Percentiles rank a stretch among this genome's conserved stretches.
Evolutionary conservation across 164 flowering plant species (phyloP).

Genomic region (Dillenia suffruticosa): DNA sequence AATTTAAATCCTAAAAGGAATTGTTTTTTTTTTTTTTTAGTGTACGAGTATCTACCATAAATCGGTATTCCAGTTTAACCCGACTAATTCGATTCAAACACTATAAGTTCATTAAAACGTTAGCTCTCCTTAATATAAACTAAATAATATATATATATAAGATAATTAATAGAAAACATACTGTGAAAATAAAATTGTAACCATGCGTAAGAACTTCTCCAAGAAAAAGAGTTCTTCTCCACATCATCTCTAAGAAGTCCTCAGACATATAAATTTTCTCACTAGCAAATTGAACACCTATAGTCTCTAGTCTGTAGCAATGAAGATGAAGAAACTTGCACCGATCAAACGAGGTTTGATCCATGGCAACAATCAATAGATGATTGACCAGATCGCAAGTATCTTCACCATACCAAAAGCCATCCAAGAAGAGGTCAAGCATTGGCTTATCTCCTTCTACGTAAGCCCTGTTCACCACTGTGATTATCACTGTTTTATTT

Average conservation of each 20-base stretch:
- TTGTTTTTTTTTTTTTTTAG: too few species aligned
- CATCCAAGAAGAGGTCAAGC: conserved; percentile 64
- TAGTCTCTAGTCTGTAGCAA: conserved; percentile 56
- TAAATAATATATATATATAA: too few species aligned
- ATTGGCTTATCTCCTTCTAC: conserved; percentile 44
- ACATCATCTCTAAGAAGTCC: conserved; percentile 83
- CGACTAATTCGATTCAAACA: too few species aligned
- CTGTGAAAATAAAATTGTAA: conserved; percentile 76
- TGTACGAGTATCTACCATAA: too few species aligned
- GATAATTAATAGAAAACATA: conserved; percentile 14
- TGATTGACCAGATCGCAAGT: conserved; percentile 45
- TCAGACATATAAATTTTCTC: conserved; percentile 67
- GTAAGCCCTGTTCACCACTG: conserved; percentile 46
- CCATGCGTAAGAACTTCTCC: conserved; percentile 55
- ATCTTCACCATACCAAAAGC: conserved; percentile 65
- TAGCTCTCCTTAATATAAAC: too few species aligned
- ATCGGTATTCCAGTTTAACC: too few species aligned
- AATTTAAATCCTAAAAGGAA: too few species aligned
- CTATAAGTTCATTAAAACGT: too few species aligned
- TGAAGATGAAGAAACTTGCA: conserved; percentile 47
- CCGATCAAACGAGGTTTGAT: conserved; percentile 49
- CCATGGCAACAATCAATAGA: conserved; percentile 55
- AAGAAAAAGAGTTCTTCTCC: conserved; percentile 65
- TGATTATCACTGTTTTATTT: too few species aligned
- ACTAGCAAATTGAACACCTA: conserved; percentile 49